phyloP scores from a whole-genome alignment of 805 yeast genomes.

The Ascoidea tarda region DNA sequence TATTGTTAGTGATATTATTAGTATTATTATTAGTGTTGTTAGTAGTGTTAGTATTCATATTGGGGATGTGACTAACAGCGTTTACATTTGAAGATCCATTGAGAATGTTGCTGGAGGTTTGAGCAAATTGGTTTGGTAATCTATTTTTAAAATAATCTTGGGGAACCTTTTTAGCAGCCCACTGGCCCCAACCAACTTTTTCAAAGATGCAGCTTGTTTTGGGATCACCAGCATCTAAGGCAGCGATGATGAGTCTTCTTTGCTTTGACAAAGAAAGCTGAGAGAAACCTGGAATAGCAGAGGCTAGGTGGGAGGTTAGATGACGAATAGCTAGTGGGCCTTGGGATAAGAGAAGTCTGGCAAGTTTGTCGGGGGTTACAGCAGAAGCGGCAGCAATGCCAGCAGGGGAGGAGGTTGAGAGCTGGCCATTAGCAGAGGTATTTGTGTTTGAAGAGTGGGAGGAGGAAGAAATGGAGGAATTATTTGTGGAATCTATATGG shows the following conservation, averaged over 20 bases:
- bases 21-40: constrained; percentile 17
- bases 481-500: too few species aligned
- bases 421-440: constrained; percentile 11
- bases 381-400: constrained; percentile 80
- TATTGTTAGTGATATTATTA: constrained; percentile 15
- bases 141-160: constrained; percentile 20
- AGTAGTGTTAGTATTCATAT: constrained; percentile 8
- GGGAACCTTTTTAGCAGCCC: constrained; percentile 62
- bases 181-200: constrained; percentile 97
- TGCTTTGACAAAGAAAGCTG: constrained; percentile 75
- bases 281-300: constrained; percentile 69
- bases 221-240: constrained; percentile 60
- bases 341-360: constrained; percentile 48
- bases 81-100: not conserved
- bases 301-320: constrained; percentile 64
- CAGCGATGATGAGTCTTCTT: constrained; percentile 79
- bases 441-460: too few species aligned
- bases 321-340: constrained; percentile 90
- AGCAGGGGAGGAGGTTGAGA: constrained; percentile 74
- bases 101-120: not conserved
- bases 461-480: too few species aligned
- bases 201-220: constrained; percentile 52
- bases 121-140: constrained; percentile 24
- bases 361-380: constrained; percentile 69
- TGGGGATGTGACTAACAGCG: constrained; percentile 1